phyloP scores from a whole-genome alignment of 495 filamentous ascomycete genomes.

The Talaromyces liani region DNA sequence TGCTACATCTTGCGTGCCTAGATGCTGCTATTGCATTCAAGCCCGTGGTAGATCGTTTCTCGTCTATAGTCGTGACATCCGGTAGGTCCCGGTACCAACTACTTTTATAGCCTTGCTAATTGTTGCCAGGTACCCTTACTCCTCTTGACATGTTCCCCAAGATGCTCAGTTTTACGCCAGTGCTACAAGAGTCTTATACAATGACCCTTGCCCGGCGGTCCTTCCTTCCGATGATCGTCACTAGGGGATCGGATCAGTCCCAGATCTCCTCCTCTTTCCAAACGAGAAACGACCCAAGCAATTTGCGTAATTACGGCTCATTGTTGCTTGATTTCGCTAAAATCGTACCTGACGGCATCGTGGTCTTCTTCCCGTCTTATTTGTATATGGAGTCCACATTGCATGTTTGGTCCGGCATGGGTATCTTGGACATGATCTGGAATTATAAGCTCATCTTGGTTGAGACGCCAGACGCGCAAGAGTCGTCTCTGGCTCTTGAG shows the following conservation, averaged over 20 bases:
- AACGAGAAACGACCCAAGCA: slow-evolving; percentile 87
- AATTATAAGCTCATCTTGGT: slow-evolving; percentile 98
- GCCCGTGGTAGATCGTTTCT: slow-evolving; percentile 94
- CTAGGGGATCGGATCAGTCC: slow-evolving; percentile 87
- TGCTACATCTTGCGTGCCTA: slow-evolving; percentile 92
- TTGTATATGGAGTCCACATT: slow-evolving; percentile 99
- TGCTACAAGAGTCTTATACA: slow-evolving; percentile 91
- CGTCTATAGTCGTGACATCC: slow-evolving; percentile 96
- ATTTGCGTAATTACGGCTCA: slow-evolving; percentile 92
- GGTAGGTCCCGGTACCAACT: slow-evolving; percentile 30
- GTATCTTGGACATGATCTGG: slow-evolving; percentile 95
- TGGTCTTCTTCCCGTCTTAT: slow-evolving; percentile 98
- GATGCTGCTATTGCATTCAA: slow-evolving; percentile 98
- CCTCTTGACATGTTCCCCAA: slow-evolving; percentile 99
- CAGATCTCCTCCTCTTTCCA: slow-evolving; percentile 86
- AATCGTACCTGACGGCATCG: slow-evolving; percentile 92
- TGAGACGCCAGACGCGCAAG: slow-evolving; percentile 95
- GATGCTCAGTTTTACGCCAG: slow-evolving; percentile 88
- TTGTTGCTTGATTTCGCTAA: slow-evolving; percentile 88
- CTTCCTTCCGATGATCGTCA: slow-evolving; percentile 97
- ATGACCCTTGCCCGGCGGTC: slow-evolving; percentile 96
- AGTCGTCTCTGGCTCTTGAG: slow-evolving; percentile 91
- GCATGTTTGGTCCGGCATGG: slow-evolving; percentile 98
- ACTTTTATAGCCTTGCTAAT: not conserved
- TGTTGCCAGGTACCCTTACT: slow-evolving; percentile 58